A percentile compares a stretch with the other conserved stretches of the same genome.
Conservation (phyloP, 352 stramenopile genomes). For the Phytophthora citricola region DNA sequence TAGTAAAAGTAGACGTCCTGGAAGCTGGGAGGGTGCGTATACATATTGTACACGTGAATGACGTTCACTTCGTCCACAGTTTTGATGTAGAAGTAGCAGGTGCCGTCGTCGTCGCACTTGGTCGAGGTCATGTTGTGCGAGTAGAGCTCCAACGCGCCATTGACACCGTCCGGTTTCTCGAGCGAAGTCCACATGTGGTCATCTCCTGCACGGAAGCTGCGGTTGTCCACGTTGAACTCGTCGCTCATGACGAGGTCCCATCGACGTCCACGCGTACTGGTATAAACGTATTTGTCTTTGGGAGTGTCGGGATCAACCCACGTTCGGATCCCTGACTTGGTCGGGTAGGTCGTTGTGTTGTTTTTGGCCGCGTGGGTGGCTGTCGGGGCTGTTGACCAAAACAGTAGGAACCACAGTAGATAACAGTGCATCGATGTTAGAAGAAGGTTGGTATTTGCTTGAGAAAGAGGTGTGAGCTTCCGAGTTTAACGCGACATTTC, state of each 20-base stretch:
- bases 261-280: conserved; percentile 49
- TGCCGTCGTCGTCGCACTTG: conserved; percentile 50
- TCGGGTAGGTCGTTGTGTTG: conserved; percentile 38
- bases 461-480: too few relatives aligned
- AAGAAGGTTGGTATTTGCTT: too few relatives aligned
- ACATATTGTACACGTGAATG: conserved; percentile 70
- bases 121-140: conserved; percentile 79
- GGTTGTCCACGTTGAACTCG: conserved; percentile 66
- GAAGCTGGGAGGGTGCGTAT: conserved; percentile 48
- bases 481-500: too few relatives aligned
- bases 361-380: conserved; percentile 8
- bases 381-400: too few relatives aligned
- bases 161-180: conserved; percentile 68
- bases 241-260: conserved; percentile 79
- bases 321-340: conserved; percentile 50
- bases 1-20: conserved; percentile 58
- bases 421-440: too few relatives aligned
- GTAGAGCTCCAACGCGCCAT: conserved; percentile 92
- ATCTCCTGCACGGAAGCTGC: too few relatives aligned
- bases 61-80: conserved; percentile 45
- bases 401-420: too few relatives aligned
- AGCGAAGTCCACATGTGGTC: conserved; percentile 91
- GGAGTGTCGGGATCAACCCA: conserved; percentile 69
- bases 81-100: conserved; percentile 55
- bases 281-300: conserved; percentile 39